Percentiles rank a stretch among this genome's conserved stretches.
Evolutionary conservation across 1,284 basidiomycete genomes (phyloP).

Genomic region (Gymnopus androsaceus): DNA sequence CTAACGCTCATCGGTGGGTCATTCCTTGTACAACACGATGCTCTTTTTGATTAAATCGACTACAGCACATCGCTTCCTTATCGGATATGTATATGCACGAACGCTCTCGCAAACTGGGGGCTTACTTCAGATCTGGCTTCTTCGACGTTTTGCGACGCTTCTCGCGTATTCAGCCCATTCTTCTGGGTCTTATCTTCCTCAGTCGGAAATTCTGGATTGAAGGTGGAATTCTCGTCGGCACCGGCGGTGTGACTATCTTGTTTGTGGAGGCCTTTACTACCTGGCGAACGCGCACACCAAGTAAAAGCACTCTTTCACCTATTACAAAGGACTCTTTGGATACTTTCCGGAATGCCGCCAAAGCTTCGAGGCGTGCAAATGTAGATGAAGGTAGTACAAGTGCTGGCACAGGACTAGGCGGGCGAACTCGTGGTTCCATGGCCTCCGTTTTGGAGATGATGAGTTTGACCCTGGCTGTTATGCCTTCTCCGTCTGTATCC

Average conservation of each 20-base stretch:
- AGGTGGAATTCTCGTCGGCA: constrained; percentile 61
- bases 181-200: constrained; percentile 73
- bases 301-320: constrained; percentile 49
- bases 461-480: constrained; percentile 71
- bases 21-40: not conserved
- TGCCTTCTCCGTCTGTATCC: constrained; percentile 57
- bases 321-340: constrained; percentile 60
- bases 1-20: constrained; percentile 68
- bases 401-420: constrained; percentile 46
- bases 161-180: constrained; percentile 70
- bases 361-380: constrained; percentile 34
- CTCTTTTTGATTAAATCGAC: not conserved
- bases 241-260: constrained; percentile 53
- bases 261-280: constrained; percentile 60
- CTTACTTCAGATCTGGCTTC: constrained; percentile 70
- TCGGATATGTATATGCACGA: constrained; percentile 73
- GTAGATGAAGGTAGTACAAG: constrained; percentile 54
- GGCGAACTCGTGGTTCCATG: constrained; percentile 62
- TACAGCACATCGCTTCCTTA: constrained; percentile 71
- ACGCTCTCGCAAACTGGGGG: constrained; percentile 74
- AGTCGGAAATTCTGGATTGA: constrained; percentile 69
- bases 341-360: constrained; percentile 49
- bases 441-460: constrained; percentile 81
- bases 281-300: constrained; percentile 51
- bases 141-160: constrained; percentile 67